Conservation (phyloP, 345 rosid genomes). For the Eucalyptus regnans region DNA sequence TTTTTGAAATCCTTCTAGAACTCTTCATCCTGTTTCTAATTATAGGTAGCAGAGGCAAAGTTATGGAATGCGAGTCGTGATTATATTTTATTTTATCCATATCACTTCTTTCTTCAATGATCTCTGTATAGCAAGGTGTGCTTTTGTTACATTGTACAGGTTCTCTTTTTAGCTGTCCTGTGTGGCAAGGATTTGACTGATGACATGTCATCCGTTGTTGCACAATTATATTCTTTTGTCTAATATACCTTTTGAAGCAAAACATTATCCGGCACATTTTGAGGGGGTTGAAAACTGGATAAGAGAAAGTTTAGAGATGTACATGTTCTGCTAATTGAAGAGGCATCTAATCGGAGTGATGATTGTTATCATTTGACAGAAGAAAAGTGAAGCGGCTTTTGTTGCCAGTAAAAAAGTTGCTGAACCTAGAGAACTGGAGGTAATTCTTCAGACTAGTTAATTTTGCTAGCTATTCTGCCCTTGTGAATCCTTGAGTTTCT, state of each 20-base stretch:
- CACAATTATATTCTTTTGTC: neutral
- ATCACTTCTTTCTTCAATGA: neutral
- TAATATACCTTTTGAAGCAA: neutral
- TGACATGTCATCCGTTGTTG: neutral
- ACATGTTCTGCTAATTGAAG: neutral
- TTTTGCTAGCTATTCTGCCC: neutral
- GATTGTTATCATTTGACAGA: conserved; percentile 24
- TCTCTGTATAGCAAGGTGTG: neutral
- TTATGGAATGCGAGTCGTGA: neutral
- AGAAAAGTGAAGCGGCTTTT: conserved; percentile 59
- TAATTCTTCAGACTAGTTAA: neutral
- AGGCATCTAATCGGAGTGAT: neutral
- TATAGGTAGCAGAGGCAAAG: neutral
- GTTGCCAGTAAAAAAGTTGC: conserved; percentile 77
- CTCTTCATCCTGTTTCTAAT: neutral
- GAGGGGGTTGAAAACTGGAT: neutral
- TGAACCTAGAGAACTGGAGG: conserved; percentile 91
- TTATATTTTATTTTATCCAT: neutral
- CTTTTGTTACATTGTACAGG: neutral
- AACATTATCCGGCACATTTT: neutral
- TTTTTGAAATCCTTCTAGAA: neutral
- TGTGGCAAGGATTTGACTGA: neutral
- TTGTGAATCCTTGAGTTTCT: too few species aligned
- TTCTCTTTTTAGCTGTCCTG: neutral
- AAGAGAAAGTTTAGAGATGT: neutral